Conservation (phyloP, 257 asterid genomes). For the Jasminum sambac region DNA sequence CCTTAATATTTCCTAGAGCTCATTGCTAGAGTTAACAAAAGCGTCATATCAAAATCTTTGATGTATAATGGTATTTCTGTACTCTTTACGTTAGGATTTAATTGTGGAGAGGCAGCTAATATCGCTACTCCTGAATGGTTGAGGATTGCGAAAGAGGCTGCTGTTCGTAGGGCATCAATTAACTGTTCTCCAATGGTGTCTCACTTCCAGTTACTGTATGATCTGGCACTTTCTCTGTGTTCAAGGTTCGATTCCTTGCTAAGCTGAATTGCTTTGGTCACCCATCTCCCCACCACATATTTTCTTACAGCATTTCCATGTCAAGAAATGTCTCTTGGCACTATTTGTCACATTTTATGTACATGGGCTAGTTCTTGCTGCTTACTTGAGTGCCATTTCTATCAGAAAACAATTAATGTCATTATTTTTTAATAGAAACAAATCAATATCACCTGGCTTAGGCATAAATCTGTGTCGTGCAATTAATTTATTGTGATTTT, state of each 20-base stretch:
- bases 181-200: conserved; percentile 99
- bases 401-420: not conserved
- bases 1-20: conserved; percentile 13
- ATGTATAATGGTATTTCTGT: conserved; percentile 10
- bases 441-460: not conserved
- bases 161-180: conserved; percentile 93
- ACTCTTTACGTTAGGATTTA: conserved; percentile 63
- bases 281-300: not conserved
- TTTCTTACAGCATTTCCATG: not conserved
- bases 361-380: not conserved
- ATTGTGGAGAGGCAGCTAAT: conserved; percentile 97
- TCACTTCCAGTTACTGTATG: conserved; percentile 93
- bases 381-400: not conserved
- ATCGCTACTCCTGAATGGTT: conserved; percentile 99
- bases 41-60: conserved; percentile 5
- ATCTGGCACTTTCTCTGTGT: conserved; percentile 78
- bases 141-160: conserved; percentile 95
- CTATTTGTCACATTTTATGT: not conserved
- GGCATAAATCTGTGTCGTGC: not conserved
- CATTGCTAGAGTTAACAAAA: conserved; percentile 11
- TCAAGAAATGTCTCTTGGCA: not conserved
- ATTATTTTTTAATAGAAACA: not conserved
- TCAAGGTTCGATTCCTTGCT: conserved; percentile 71
- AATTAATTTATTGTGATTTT: conserved; percentile 17
- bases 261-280: conserved; percentile 4